Percentiles rank a stretch among this genome's conserved stretches.
Conservation (phyloP, 2,329 filamentous ascomycete genomes). For the Fusarium algeriense region DNA sequence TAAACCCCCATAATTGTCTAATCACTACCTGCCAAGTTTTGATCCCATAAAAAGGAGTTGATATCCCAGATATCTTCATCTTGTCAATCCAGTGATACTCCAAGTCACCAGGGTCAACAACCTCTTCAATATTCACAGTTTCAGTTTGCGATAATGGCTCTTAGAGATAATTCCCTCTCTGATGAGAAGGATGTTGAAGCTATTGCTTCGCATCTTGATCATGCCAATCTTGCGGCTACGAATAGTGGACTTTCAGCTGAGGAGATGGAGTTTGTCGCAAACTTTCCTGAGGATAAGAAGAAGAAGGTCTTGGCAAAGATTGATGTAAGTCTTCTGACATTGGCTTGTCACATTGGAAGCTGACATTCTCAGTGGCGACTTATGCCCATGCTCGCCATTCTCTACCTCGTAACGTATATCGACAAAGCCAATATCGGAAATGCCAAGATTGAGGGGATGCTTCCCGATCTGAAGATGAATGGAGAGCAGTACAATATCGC, state of each 20-base stretch:
- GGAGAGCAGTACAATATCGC: constrained; percentile 37
- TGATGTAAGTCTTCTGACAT: constrained; percentile 5
- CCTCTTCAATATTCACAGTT: neutral
- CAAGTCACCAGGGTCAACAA: neutral
- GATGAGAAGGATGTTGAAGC: constrained; percentile 40
- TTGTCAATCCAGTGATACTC: neutral
- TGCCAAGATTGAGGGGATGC: constrained; percentile 35
- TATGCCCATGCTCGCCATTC: constrained; percentile 30
- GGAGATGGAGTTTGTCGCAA: constrained; percentile 37
- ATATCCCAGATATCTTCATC: neutral
- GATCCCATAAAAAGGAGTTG: constrained; percentile 23
- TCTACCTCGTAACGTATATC: constrained; percentile 33
- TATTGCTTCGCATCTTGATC: constrained; percentile 22
- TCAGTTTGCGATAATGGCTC: constrained; percentile 9
- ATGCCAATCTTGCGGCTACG: neutral
- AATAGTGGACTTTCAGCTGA: constrained; percentile 22
- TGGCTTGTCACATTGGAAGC: fast-evolving
- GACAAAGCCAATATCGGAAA: constrained; percentile 39
- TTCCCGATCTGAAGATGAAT: constrained; percentile 22
- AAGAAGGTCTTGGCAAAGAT: constrained; percentile 41
- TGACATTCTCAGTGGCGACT: constrained; percentile 21
- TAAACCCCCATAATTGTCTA: neutral
- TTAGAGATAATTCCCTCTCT: constrained; percentile 13
- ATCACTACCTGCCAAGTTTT: neutral
- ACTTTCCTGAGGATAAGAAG: constrained; percentile 37